A percentile compares a stretch with the other conserved stretches of the same genome.
phyloP scores from a whole-genome alignment of 805 yeast genomes.

The Pichia kluyveri region DNA sequence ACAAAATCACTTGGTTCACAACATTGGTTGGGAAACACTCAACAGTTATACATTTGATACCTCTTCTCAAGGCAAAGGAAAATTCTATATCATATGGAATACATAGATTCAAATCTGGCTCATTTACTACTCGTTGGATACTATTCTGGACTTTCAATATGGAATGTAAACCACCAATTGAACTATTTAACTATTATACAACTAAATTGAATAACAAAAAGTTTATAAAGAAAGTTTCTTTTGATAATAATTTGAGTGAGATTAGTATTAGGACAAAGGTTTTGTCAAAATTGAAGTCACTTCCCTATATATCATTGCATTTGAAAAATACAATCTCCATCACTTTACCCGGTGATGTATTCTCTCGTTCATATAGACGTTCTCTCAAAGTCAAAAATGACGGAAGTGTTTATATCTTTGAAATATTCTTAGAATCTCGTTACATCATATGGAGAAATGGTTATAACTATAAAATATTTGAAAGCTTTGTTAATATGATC shows the following conservation, averaged over 20 bases:
- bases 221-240: neutral
- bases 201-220: neutral
- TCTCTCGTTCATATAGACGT: constrained; percentile 24
- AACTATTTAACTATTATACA: constrained; percentile 6
- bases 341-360: constrained; percentile 15
- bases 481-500: constrained; percentile 21
- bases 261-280: neutral
- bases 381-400: neutral
- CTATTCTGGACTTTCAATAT: constrained; percentile 29
- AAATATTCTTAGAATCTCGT: neutral
- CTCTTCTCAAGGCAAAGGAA: neutral
- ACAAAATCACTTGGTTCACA: constrained; percentile 9
- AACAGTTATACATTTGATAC: constrained; percentile 4
- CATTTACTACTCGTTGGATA: constrained; percentile 28
- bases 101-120: constrained; percentile 22
- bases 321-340: neutral
- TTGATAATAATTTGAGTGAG: neutral
- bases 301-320: constrained; percentile 2
- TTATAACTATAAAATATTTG: constrained; percentile 16
- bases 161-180: constrained; percentile 9
- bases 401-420: constrained; percentile 8
- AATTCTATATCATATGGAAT: constrained; percentile 20
- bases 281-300: neutral
- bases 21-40: constrained; percentile 9
- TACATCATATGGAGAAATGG: constrained; percentile 21